phyloP scores from a whole-genome alignment of 192 early-diverging fungal genomes.

The Entomortierella chlamydospora region DNA sequence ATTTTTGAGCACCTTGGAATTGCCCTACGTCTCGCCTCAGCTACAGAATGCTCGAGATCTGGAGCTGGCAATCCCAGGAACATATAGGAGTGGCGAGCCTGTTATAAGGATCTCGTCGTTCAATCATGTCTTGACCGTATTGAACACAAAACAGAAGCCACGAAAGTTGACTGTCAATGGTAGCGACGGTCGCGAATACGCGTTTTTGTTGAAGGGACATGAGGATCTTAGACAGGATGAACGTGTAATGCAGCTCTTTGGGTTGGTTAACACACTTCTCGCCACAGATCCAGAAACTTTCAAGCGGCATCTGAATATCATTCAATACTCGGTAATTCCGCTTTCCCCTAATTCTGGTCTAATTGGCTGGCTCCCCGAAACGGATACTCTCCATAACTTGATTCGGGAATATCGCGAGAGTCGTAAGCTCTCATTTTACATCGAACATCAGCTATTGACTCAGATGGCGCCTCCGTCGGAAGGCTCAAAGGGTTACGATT shows the following conservation, averaged over 20 bases:
- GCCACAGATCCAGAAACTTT: conserved; percentile 85
- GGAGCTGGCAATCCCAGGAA: conserved; percentile 90
- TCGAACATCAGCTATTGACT: conserved; percentile 87
- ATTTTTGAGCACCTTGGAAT: conserved; percentile 76
- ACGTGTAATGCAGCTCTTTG: conserved; percentile 98
- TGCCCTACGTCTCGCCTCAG: conserved; percentile 92
- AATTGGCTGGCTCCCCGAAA: conserved; percentile 94
- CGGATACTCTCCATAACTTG: conserved; percentile 87
- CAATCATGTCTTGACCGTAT: conserved; percentile 77
- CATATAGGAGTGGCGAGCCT: conserved; percentile 86
- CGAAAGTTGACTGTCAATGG: conserved; percentile 84
- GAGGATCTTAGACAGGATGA: conserved; percentile 99
- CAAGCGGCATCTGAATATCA: conserved; percentile 89
- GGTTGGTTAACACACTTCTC: conserved; percentile 92
- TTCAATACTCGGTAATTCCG: conserved; percentile 89
- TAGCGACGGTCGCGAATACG: conserved; percentile 89
- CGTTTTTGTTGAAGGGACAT: conserved; percentile 94
- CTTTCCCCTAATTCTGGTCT: conserved; percentile 95
- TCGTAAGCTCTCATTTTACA: conserved; percentile 80
- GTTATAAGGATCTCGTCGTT: conserved; percentile 89
- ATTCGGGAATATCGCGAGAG: conserved; percentile 87
- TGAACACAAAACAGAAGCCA: conserved; percentile 94
- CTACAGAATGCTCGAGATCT: conserved; percentile 85
- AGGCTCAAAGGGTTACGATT: conserved; percentile 78
- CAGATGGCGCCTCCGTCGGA: conserved; percentile 54